Conservation (phyloP, 352 stramenopile species). For the Halophytophthora polymorphica region DNA sequence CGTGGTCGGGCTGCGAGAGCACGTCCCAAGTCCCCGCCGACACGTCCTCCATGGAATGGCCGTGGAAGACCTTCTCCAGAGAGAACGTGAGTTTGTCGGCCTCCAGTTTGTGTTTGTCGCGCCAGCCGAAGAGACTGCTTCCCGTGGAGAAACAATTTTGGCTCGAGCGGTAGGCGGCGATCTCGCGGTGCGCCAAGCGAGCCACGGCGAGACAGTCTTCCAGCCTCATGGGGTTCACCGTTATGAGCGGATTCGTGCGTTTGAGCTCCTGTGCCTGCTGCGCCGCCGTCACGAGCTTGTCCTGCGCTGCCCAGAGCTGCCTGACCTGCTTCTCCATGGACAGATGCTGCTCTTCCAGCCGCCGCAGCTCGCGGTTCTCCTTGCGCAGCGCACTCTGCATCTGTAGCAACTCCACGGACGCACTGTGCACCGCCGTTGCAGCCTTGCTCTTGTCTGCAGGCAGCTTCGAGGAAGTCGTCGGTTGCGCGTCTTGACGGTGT, state of each 20-base stretch:
- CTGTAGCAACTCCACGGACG: slow-evolving; percentile 54
- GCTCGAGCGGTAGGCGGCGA: slow-evolving; percentile 51
- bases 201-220: slow-evolving; percentile 49
- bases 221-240: slow-evolving; percentile 38
- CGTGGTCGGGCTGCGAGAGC: slow-evolving; percentile 38
- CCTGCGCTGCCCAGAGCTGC: slow-evolving; percentile 33
- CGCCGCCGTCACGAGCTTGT: slow-evolving; percentile 27
- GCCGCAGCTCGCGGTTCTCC: slow-evolving; percentile 57
- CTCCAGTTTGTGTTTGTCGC: slow-evolving; percentile 45
- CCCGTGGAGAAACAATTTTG: slow-evolving; percentile 49
- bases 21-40: slow-evolving; percentile 43
- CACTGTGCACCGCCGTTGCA: slow-evolving; percentile 13
- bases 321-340: slow-evolving; percentile 50
- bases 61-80: slow-evolving; percentile 59
- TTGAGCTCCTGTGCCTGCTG: slow-evolving; percentile 43
- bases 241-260: slow-evolving; percentile 35
- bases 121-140: slow-evolving; percentile 63
- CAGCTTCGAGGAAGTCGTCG: slow-evolving; percentile 9
- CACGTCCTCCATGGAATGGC: slow-evolving; percentile 32
- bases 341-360: slow-evolving; percentile 36
- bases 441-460: not conserved
- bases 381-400: slow-evolving; percentile 39
- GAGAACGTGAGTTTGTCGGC: slow-evolving; percentile 61
- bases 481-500: slow-evolving; percentile 26
- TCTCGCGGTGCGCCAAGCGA: slow-evolving; percentile 36